These are phyloP conservation scores for Pythium phragmiticola DNA, from an alignment of 352 stramenopile species.

Conservation along the genomic window DNA sequence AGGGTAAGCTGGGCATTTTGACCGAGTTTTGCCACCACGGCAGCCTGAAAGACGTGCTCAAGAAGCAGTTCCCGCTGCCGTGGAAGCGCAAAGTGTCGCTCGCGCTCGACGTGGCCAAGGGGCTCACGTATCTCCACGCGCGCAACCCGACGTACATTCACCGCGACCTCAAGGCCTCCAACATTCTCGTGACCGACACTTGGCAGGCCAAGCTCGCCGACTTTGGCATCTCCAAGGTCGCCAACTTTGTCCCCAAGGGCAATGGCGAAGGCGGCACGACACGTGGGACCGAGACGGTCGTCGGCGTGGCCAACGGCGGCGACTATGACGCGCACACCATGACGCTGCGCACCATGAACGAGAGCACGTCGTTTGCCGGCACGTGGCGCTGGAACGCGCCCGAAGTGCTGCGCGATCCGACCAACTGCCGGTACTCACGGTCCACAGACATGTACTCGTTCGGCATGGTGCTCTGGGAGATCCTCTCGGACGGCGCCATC, in stretches of 20 bases:
- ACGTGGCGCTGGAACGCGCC: conserved; percentile 75
- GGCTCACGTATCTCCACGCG: conserved; percentile 67
- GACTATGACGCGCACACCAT: conserved; percentile 18
- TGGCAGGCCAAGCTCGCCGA: conserved; percentile 68
- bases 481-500: conserved; percentile 54
- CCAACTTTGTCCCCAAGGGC: conserved; percentile 33
- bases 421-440: conserved; percentile 62
- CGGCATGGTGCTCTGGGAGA: conserved; percentile 75
- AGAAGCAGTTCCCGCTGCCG: conserved; percentile 48
- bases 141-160: conserved; percentile 77
- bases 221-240: conserved; percentile 34
- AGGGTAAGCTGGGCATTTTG: conserved; percentile 67
- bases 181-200: conserved; percentile 71
- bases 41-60: conserved; percentile 73
- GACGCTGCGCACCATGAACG: conserved; percentile 47
- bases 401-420: conserved; percentile 61
- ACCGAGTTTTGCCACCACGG: conserved; percentile 66
- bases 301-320: neutral
- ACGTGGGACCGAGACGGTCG: conserved; percentile 5
- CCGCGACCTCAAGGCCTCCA: conserved; percentile 69
- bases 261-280: conserved; percentile 35
- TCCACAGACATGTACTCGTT: conserved; percentile 76
- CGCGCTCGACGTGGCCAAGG: conserved; percentile 59
- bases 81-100: conserved; percentile 63
- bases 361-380: conserved; percentile 62